A percentile compares a stretch with the other conserved stretches of the same genome.
Evolutionary conservation across 208 protist genomes (phyloP).

Genomic region (Angomonas ambiguus): DNA sequence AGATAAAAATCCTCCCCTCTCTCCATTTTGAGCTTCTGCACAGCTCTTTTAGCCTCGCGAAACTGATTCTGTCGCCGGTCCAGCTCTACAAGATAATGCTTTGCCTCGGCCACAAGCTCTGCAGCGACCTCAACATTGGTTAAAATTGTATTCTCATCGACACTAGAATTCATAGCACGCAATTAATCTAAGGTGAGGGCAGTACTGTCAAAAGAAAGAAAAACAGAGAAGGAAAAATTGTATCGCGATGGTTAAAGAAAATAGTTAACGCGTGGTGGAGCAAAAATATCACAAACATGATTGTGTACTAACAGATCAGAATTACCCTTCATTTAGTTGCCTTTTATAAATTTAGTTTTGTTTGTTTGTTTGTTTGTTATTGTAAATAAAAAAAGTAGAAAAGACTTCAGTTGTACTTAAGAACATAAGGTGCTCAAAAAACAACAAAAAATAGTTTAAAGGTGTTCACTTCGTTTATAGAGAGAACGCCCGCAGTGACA

Average conservation of each 20-base stretch:
- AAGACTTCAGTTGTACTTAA: neutral
- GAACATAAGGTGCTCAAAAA: neutral
- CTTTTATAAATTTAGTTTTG: neutral
- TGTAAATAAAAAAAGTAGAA: neutral
- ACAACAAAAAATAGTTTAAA: neutral
- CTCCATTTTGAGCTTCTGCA: constrained; percentile 33
- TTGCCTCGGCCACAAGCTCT: constrained; percentile 60
- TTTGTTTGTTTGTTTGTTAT: neutral
- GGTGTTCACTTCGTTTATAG: no score
- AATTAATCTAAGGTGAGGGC: no score
- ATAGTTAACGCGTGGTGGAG: no score
- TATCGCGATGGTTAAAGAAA: no score
- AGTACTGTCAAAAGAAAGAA: constrained; percentile 12
- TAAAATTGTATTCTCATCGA: neutral
- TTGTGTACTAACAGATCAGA: neutral
- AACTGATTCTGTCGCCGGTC: constrained; percentile 79
- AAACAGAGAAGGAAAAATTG: neutral
- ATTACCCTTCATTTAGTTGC: neutral
- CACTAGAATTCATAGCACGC: neutral
- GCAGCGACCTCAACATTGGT: constrained; percentile 43
- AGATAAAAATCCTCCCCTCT: constrained; percentile 63
- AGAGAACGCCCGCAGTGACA: no score
- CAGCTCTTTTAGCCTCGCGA: constrained; percentile 57
- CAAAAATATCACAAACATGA: neutral
- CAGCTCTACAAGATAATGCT: constrained; percentile 62